These are phyloP conservation scores for Mesembryanthemum crystallinum DNA, from an alignment of 148 eudicot genomes.

Conservation along the genomic window DNA sequence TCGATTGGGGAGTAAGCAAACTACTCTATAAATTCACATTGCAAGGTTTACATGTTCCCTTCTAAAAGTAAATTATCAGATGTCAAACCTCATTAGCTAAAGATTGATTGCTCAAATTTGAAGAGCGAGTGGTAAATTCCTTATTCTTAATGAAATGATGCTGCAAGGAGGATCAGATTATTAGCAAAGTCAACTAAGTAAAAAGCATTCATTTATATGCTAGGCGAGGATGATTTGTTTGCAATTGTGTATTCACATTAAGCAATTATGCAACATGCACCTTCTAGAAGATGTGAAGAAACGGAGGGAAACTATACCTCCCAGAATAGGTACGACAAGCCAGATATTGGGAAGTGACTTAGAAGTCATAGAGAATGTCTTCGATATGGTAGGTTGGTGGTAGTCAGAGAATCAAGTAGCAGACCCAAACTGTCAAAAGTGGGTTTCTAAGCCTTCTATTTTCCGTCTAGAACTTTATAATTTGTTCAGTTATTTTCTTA, in stretches of 20 bases:
- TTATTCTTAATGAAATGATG: not conserved
- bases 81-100: not conserved
- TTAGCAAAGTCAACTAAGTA: not conserved
- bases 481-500: too few relatives aligned
- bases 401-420: not conserved
- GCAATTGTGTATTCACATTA: not conserved
- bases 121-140: too few relatives aligned
- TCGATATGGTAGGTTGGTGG: too few relatives aligned
- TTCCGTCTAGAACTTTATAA: too few relatives aligned
- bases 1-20: not conserved
- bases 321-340: too few relatives aligned
- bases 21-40: too few relatives aligned
- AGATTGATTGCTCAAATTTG: too few relatives aligned
- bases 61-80: not conserved
- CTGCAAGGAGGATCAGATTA: not conserved
- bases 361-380: too few relatives aligned
- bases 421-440: not conserved
- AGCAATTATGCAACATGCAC: not conserved
- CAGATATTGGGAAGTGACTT: too few relatives aligned
- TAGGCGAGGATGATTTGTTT: not conserved
- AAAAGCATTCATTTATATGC: not conserved
- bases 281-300: not conserved
- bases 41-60: not conserved
- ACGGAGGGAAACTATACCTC: too few relatives aligned
- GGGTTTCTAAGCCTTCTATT: not conserved